Conservation (phyloP, 2,329 filamentous ascomycete species). For the Byssothecium circinans region DNA sequence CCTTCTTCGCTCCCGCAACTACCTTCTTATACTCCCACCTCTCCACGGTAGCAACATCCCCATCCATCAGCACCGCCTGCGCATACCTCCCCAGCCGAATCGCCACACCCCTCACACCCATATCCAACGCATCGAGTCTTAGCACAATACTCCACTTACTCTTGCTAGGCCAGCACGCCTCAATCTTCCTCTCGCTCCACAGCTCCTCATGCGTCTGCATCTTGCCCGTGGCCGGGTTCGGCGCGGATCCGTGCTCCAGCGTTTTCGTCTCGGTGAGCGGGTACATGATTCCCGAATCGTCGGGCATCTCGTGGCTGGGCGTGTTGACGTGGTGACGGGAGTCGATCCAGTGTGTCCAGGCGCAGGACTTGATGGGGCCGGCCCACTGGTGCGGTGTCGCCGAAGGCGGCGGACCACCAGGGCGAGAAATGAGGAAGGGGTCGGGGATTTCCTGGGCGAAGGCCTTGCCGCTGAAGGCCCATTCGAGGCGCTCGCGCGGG, state of each 20-base stretch:
- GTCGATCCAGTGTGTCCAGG: conserved; percentile 65
- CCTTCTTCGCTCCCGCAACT: not conserved
- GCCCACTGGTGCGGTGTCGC: conserved; percentile 2
- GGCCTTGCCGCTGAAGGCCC: conserved; percentile 65
- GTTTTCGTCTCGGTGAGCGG: conserved; percentile 29
- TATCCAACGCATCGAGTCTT: conserved; percentile 30
- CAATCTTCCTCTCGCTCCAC: conserved; percentile 57
- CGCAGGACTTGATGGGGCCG: conserved; percentile 31
- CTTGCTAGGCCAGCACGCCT: conserved; percentile 7
- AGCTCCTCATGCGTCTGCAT: conserved; percentile 66
- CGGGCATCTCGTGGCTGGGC: conserved; percentile 18
- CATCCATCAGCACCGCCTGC: conserved; percentile 59
- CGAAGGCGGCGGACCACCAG: no score
- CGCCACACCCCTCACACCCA: conserved; percentile 52
- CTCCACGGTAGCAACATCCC: conserved; percentile 52
- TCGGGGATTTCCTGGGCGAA: not conserved
- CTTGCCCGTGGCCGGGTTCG: conserved; percentile 57
- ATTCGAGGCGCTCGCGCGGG: conserved; percentile 55
- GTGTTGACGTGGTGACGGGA: conserved; percentile 48
- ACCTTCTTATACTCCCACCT: conserved; percentile 53
- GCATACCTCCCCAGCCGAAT: conserved; percentile 57
- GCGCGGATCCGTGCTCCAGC: conserved; percentile 61
- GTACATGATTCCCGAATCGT: conserved; percentile 62
- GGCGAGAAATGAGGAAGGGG: not conserved
- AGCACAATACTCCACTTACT: conserved; percentile 45